phyloP scores from a whole-genome alignment of 331 rosid genomes.

The Acacia concinna region DNA sequence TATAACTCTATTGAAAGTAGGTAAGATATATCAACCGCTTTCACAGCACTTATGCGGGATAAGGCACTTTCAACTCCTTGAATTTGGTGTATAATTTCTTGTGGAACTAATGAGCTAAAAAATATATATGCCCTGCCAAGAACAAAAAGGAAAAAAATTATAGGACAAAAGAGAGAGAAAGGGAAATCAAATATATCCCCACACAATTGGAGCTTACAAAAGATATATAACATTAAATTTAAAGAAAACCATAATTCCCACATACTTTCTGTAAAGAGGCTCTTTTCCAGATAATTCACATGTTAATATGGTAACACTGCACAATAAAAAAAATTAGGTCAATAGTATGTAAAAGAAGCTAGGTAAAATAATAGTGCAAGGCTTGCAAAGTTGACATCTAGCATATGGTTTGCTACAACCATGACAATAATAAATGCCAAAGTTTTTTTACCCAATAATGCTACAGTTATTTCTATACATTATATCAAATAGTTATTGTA shows the following conservation, averaged over 20 bases:
- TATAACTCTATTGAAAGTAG: conserved; percentile 23
- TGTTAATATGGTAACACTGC: conserved; percentile 93
- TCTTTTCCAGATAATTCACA: conserved; percentile 99
- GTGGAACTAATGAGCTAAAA: conserved; percentile 83
- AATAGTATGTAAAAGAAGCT: conserved; percentile 36
- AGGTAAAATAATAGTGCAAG: conserved; percentile 15
- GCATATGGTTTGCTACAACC: background rate
- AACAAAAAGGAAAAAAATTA: conserved; percentile 7
- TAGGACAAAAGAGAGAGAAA: conserved; percentile 9
- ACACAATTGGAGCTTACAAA: conserved; percentile 8
- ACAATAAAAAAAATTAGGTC: conserved; percentile 62
- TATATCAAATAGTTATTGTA: background rate
- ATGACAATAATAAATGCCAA: background rate
- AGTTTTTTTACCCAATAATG: too few relatives aligned
- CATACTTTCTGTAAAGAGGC: conserved; percentile 93
- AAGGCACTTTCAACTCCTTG: conserved; percentile 84
- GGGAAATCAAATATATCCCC: background rate
- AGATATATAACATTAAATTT: conserved; percentile 3
- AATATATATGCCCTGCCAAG: conserved; percentile 70
- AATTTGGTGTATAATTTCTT: conserved; percentile 80
- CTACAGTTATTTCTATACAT: background rate
- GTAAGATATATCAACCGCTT: conserved; percentile 63
- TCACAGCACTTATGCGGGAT: conserved; percentile 90
- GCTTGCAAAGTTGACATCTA: background rate
- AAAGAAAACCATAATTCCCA: conserved; percentile 19